Conservation (phyloP, 2,329 filamentous ascomycete genomes). For the Aspergillus sp. region DNA sequence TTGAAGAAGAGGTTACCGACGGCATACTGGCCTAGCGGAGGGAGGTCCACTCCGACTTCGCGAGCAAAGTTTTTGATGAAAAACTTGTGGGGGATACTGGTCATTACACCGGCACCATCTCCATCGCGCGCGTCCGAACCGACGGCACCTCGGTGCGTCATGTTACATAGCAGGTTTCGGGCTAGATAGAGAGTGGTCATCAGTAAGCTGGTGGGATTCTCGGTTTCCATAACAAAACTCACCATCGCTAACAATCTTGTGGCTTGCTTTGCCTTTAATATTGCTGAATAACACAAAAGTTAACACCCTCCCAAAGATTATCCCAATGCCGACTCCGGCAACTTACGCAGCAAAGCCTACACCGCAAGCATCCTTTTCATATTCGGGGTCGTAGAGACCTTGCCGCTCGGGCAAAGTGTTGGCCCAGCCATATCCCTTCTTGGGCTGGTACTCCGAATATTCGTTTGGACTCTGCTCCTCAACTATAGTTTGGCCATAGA, state of each 20-base stretch:
- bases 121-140: constrained; percentile 97
- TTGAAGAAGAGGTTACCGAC: constrained; percentile 99
- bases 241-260: constrained; percentile 99
- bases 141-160: constrained; percentile 98
- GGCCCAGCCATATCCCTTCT: constrained; percentile 84
- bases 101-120: constrained; percentile 99
- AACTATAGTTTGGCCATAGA: constrained; percentile 52
- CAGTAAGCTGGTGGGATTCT: constrained; percentile 26
- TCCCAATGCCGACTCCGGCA: background rate
- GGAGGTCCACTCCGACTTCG: constrained; percentile 85
- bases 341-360: constrained; percentile 96
- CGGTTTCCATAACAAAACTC: constrained; percentile 38
- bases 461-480: constrained; percentile 49
- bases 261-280: constrained; percentile 95
- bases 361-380: constrained; percentile 99
- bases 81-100: constrained; percentile 96
- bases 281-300: constrained; percentile 61
- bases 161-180: constrained; percentile 95
- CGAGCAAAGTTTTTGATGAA: constrained; percentile 98
- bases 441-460: constrained; percentile 59
- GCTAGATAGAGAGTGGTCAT: constrained; percentile 57
- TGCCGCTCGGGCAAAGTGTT: constrained; percentile 95
- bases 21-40: constrained; percentile 89
- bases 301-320: constrained; percentile 15
- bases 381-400: constrained; percentile 93